These are phyloP conservation scores for Persicaria maculosa DNA, from an alignment of 148 eudicot species.

Conservation along the genomic window DNA sequence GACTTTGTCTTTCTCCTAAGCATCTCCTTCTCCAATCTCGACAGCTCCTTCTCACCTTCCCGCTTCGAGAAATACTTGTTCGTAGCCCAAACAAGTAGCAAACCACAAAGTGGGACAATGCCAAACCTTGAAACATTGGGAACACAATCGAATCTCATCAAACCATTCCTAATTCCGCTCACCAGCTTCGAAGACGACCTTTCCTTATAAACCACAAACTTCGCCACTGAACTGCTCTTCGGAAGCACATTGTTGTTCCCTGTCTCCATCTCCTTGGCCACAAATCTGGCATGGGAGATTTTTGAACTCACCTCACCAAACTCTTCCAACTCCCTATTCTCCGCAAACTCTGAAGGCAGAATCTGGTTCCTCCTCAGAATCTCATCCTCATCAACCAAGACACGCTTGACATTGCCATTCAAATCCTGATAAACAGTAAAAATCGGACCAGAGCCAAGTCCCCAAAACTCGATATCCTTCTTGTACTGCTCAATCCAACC, in stretches of 20 bases:
- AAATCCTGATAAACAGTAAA: slow-evolving; percentile 51
- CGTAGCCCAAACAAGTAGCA: slow-evolving; percentile 38
- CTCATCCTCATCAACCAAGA: slow-evolving; percentile 65
- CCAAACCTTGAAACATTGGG: slow-evolving; percentile 38
- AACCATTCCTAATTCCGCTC: slow-evolving; percentile 26
- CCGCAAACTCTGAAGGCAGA: slow-evolving; percentile 25
- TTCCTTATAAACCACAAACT: slow-evolving; percentile 33
- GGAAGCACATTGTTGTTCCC: slow-evolving; percentile 42
- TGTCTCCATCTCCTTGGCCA: slow-evolving; percentile 57
- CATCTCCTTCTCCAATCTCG: slow-evolving; percentile 67
- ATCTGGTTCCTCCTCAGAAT: slow-evolving; percentile 56
- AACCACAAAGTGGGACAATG: slow-evolving; percentile 38
- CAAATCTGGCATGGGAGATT: slow-evolving; percentile 44
- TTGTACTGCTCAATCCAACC: slow-evolving; percentile 70
- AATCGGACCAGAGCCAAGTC: slow-evolving; percentile 64
- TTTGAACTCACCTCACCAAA: slow-evolving; percentile 39
- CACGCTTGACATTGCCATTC: slow-evolving; percentile 50
- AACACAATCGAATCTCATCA: slow-evolving; percentile 14
- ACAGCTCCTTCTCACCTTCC: slow-evolving; percentile 25
- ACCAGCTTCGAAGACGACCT: slow-evolving; percentile 15
- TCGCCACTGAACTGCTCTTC: slow-evolving; percentile 52
- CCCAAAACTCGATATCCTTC: slow-evolving; percentile 72
- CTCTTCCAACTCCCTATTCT: slow-evolving; percentile 28
- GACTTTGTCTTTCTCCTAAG: slow-evolving; percentile 64
- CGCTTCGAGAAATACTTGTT: slow-evolving; percentile 28